Base-by-base conservation (phyloP, 352 stramenopile genomes). In the Phytophthora foliorum region DNA sequence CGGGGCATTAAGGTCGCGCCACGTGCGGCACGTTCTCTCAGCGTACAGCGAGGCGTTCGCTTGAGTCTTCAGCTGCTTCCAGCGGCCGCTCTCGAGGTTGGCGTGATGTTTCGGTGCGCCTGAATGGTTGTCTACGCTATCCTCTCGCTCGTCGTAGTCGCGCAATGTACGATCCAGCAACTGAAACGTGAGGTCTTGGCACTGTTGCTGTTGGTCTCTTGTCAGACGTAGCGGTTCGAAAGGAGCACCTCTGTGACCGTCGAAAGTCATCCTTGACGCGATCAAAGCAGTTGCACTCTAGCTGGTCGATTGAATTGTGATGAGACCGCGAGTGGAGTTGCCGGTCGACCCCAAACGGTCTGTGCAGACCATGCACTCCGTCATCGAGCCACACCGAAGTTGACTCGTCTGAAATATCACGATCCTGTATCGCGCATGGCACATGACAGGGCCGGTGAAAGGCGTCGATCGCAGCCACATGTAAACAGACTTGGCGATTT, bases 111-210 rank as follows among this genome's bases (percentile, higher is more conserved):
- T 42, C 21, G 46, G 55, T 19, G 45, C 29, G 27, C 39, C 32
- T 14, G 58, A 44, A 34, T 41, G n/a, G 8, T 17, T 11, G 58
- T 59, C 48, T 31, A 39, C 39, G 19, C 19, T 39, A 10, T 25
- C 50, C 14, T 55, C 29, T 4, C 49, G 49, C 39, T 71, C 54
- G 38, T 61, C 55, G 38, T 61, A 71, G 55, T 45, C 61, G 31
- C 56, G 63, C 24, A 71, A 6, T 10, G 63, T 66, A 14, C 63
- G 63, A 32, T 71, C 55, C 31, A 71, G 55, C 31, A 71, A 41
- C 29, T 71, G 48, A 21, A 65, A 52, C 16, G 46, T 63, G 24
- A 71, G 55, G 14, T 67, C 59, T 22, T 61, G 49, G 17, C 59
- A 61, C 1, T 49, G 49, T 29, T 61, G 59, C 39, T 67, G 27